These are phyloP conservation scores for Isatis lusitanica DNA, from an alignment of 441 rosid genomes.

Conservation along the genomic window DNA sequence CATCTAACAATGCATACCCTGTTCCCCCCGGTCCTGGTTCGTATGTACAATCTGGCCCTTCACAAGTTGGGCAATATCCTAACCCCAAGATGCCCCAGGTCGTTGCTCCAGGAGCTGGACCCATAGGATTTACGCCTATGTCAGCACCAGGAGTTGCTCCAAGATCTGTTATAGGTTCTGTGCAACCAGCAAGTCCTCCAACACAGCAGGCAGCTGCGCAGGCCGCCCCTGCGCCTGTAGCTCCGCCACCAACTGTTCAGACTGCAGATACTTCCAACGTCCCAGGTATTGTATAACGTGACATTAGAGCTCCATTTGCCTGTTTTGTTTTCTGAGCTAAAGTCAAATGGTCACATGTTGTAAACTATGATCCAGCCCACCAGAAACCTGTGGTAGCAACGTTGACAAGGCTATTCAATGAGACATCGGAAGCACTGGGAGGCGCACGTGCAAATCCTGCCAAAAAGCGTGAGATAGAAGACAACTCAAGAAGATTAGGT, in stretches of 20 bases:
- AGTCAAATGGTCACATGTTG: not conserved
- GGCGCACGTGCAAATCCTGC: slow-evolving; percentile 86
- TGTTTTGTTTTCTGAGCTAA: not conserved
- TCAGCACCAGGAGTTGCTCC: slow-evolving; percentile 55
- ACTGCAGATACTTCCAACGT: slow-evolving; percentile 88
- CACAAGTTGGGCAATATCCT: slow-evolving; percentile 58
- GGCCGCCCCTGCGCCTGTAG: slow-evolving; percentile 61
- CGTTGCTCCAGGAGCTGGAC: slow-evolving; percentile 53
- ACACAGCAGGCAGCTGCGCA: slow-evolving; percentile 56
- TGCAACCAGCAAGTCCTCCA: slow-evolving; percentile 80
- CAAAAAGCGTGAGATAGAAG: slow-evolving; percentile 95
- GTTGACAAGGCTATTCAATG: slow-evolving; percentile 83
- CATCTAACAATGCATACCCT: slow-evolving; percentile 54
- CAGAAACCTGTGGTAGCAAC: slow-evolving; percentile 71
- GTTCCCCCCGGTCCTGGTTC: slow-evolving; percentile 56
- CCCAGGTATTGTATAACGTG: slow-evolving; percentile 59
- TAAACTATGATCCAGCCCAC: slow-evolving; percentile 56
- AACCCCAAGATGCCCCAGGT: slow-evolving; percentile 61
- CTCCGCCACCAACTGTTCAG: slow-evolving; percentile 91
- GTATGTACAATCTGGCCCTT: slow-evolving; percentile 48
- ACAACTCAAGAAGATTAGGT: slow-evolving; percentile 89
- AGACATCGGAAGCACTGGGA: slow-evolving; percentile 94
- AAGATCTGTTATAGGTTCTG: slow-evolving; percentile 64
- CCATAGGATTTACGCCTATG: slow-evolving; percentile 75
- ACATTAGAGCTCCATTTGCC: not conserved